These are phyloP conservation scores for Exophiala xenobiotica DNA, from an alignment of 2,329 filamentous ascomycete genomes.

Conservation along the genomic window DNA sequence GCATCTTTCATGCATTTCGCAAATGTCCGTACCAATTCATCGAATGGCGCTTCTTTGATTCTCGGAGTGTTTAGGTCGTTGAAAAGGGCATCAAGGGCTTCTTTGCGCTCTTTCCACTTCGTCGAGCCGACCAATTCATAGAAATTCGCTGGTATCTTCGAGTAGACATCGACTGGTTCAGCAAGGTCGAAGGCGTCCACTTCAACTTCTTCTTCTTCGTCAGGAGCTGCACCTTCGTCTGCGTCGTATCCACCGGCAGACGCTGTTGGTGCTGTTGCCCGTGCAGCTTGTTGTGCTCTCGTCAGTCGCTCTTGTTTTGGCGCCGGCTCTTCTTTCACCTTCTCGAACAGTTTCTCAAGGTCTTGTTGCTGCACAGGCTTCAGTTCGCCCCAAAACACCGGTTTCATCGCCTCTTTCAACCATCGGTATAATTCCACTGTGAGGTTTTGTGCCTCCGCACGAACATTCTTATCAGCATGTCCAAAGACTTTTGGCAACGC, in stretches of 20 bases:
- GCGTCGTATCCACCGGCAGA: conserved; percentile 58
- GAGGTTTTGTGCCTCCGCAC: conserved; percentile 86
- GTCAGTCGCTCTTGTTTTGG: conserved; percentile 90
- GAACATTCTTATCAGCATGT: conserved; percentile 96
- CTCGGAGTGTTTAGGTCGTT: conserved; percentile 76
- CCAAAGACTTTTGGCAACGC: conserved; percentile 85
- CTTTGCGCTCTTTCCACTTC: conserved; percentile 98
- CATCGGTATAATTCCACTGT: conserved; percentile 95
- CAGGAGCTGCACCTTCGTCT: conserved; percentile 55
- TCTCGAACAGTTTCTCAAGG: conserved; percentile 90
- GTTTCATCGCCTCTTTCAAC: conserved; percentile 97
- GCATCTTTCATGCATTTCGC: conserved; percentile 99
- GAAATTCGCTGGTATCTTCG: conserved; percentile 79
- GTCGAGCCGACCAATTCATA: conserved; percentile 80
- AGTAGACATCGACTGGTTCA: conserved; percentile 81
- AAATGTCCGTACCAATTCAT: conserved; percentile 76
- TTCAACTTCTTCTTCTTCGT: conserved; percentile 64
- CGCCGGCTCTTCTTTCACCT: conserved; percentile 78
- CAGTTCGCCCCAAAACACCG: conserved; percentile 92
- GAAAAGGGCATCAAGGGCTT: conserved; percentile 80
- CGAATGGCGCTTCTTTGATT: conserved; percentile 88
- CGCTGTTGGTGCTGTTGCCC: conserved; percentile 65
- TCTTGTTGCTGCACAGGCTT: conserved; percentile 95
- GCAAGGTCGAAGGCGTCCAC: conserved; percentile 77
- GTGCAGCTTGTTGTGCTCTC: conserved; percentile 81